Base-by-base conservation (phyloP, 345 rosid genomes). In the Odontarrhena argentea region DNA sequence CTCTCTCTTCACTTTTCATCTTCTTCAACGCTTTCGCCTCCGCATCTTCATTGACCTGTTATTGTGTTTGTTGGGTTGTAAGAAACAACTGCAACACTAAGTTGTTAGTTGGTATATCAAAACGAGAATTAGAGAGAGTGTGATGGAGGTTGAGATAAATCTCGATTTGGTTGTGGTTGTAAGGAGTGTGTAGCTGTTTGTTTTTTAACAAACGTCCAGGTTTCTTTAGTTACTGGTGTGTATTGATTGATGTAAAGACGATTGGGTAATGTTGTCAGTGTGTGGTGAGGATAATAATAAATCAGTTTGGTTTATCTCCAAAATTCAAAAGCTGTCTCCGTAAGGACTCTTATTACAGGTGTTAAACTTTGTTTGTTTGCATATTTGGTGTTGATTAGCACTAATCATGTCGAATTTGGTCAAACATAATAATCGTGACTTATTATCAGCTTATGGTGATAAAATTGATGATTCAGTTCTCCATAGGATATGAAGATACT, bases 211-310 rank as follows among this genome's bases (percentile, higher is more conserved):
- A 41, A 7, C 13, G 42, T 47, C 47, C 7, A 55, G 63, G 37
- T 2, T 18, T 46, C 5, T 14, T 40, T 55, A 48, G 76, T 56
- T 13, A 44, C 13, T 61, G 67, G 24, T 55, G 67, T 34, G 62
- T 52, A 65, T 56, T 49, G 70, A 41, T 71, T 71, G 75, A 53
- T 55, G 50, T 46, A 53, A 18, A 61, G 74, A 61, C 34, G 50
- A 70, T 55, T 63, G 58, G 64, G 57, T 55, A 42, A 6, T 54
- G 44, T 44, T 54, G 49, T 40, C 36, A 26, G 36, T 63, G 76
- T 55, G 75, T 22, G 54, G 24, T 25, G 22, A 18, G 22, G 22
- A 18, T 18, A 18, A 45, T 13, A 37, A n/a, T 56, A 56, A 34
- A 46, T 25, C 63, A 9, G 9, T 67, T 67, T 67, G 54, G 54